Evolutionary conservation across 2,329 filamentous ascomycete genomes (phyloP).

Genomic region (Cladosporium cucumerinum): DNA sequence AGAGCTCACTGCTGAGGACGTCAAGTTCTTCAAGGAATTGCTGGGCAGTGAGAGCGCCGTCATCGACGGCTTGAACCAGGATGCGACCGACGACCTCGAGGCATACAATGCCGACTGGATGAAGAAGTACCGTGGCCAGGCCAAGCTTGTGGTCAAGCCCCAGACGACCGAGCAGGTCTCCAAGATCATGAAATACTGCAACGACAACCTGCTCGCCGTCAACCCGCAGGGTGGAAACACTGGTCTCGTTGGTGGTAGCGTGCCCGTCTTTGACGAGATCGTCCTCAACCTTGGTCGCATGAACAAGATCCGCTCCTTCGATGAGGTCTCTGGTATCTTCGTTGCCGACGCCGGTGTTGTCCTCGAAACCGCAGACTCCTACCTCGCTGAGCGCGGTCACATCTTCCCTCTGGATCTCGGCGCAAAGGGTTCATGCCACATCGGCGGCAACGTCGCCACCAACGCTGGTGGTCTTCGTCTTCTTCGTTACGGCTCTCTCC

Average conservation of each 20-base stretch:
- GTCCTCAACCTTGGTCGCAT: constrained; percentile 86
- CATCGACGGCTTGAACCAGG: constrained; percentile 74
- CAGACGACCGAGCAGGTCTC: constrained; percentile 82
- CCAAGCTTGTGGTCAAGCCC: constrained; percentile 82
- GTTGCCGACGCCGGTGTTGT: constrained; percentile 90
- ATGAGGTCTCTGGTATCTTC: constrained; percentile 85
- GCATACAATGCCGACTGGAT: constrained; percentile 98
- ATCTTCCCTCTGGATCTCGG: constrained; percentile 97
- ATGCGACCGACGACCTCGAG: constrained; percentile 76
- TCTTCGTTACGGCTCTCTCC: constrained; percentile 87
- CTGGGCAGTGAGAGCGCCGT: constrained; percentile 75
- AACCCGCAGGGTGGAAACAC: constrained; percentile 98
- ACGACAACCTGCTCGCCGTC: constrained; percentile 84
- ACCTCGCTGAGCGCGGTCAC: constrained; percentile 75
- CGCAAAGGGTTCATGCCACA: constrained; percentile 93
- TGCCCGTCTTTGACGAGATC: constrained; percentile 98
- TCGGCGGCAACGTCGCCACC: constrained; percentile 92
- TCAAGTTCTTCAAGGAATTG: constrained; percentile 76
- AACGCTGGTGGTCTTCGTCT: constrained; percentile 91
- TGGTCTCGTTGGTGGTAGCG: constrained; percentile 88
- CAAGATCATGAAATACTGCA: constrained; percentile 90
- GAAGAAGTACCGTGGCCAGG: constrained; percentile 94
- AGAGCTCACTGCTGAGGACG: constrained; percentile 71
- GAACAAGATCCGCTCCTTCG: constrained; percentile 88
- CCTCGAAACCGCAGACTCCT: constrained; percentile 82